Base-by-base conservation (phyloP, 2,329 filamentous ascomycete species). In the Zymoseptoria passerinii region DNA sequence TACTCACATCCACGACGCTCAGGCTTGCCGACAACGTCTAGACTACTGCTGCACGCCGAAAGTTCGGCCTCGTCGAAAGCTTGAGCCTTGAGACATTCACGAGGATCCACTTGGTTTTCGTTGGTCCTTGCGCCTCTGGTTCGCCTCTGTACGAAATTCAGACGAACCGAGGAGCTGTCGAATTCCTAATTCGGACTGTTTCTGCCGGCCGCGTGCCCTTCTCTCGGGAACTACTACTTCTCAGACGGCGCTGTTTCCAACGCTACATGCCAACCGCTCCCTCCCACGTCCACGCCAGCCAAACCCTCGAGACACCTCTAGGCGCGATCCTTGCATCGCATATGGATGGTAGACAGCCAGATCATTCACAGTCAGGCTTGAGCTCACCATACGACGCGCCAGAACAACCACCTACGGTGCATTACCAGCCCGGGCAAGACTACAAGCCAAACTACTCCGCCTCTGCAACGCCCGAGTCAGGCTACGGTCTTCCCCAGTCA, bases 371-470 rank as follows among this genome's bases (percentile, higher is more conserved):
- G 76, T 77, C 77, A 79, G 78, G 78, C 79, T 78, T 79, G 77
- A 76, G 72, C 73, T 75, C 75, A 73, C 79, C 80, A 73, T 79
- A 80, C 75, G 35, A 44, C 35, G 67, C 70, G 64, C 73, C 77
- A 62, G 92, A 95, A 88, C 89, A 90, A 82, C 82, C 88, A 78
- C 89, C 91, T 89, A 87, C 89, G 88, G 89, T 88, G 78, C 88
- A 92, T 77, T 95, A 95, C 78, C 81, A 88, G 68, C 84, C 86
- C 71, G 87, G 89, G 73, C 86, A 88, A 79, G 91, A 96, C 79
- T 84, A 86, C 71, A 85, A 89, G 75, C 78, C 81, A 67, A 87
- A 82, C 74, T 89, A 90, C 75, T 59, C 63, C 20, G 81, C 86
- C 63, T 85, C 88, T 68, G 89, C 87, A 68, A 95, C 91, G 63